phyloP scores from a whole-genome alignment of 164 flowering plant species.

The Paratinospora sagittata region DNA sequence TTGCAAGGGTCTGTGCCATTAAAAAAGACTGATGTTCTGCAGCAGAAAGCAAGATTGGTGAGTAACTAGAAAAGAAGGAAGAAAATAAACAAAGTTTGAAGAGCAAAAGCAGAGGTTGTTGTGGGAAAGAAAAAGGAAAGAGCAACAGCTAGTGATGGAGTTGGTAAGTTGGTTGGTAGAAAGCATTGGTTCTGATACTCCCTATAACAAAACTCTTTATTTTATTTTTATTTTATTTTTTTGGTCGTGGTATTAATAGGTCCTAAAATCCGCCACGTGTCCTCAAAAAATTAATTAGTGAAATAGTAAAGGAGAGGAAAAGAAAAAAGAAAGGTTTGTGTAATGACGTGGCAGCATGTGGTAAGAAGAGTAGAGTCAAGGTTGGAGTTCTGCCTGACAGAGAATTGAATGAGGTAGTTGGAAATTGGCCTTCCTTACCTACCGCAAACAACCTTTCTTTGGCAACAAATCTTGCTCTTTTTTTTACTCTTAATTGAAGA shows the following conservation, averaged over 20 bases:
- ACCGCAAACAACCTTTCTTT: not conserved
- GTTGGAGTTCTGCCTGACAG: not conserved
- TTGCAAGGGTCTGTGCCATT: not conserved
- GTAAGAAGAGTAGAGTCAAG: not conserved
- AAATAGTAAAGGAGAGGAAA: no score
- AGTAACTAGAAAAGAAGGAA: not conserved
- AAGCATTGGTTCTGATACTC: not conserved
- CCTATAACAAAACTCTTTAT: no score
- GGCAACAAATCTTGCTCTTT: no score
- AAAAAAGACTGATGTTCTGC: not conserved
- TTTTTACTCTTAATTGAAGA: no score
- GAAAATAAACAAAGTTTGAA: not conserved
- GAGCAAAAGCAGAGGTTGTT: not conserved
- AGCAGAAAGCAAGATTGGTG: no score
- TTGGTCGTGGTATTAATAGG: not conserved
- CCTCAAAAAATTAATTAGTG: not conserved
- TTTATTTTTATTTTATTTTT: not conserved
- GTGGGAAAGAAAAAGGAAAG: not conserved
- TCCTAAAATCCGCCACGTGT: not conserved
- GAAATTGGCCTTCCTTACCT: not conserved
- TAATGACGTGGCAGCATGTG: not conserved
- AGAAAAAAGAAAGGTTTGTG: not conserved
- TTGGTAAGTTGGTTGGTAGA: not conserved
- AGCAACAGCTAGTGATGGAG: no score
- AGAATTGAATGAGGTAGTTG: not conserved